A percentile compares a stretch with the other conserved stretches of the same genome.
Conservation (phyloP, 2,329 filamentous ascomycete species). For the Hirsutella thompsonii region DNA sequence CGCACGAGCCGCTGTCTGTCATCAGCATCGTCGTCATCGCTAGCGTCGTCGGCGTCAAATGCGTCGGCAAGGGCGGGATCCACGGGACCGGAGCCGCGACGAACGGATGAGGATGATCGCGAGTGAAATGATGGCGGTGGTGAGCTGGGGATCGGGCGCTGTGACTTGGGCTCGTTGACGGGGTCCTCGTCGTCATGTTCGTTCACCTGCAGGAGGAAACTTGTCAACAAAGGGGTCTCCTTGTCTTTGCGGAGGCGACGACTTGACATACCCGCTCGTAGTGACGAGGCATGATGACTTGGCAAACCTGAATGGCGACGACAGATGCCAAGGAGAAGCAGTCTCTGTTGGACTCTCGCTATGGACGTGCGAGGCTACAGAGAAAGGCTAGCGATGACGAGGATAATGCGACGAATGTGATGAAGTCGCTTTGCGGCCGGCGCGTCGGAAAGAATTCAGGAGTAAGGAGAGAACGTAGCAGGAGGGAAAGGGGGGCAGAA, state of each 20-base stretch:
- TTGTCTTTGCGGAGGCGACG: not conserved
- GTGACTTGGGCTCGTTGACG: slow-evolving; percentile 11
- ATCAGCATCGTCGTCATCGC: slow-evolving; percentile 52
- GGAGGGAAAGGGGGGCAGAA: not conserved
- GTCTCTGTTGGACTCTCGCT: too few relatives aligned
- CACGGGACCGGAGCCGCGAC: slow-evolving; percentile 28
- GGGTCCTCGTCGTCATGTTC: slow-evolving; percentile 46
- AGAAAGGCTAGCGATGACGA: too few relatives aligned
- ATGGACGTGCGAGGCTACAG: too few relatives aligned
- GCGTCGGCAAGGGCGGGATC: slow-evolving; percentile 82
- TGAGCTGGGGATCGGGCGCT: slow-evolving; percentile 38
- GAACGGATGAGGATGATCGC: slow-evolving; percentile 48
- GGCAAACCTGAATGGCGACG: not conserved
- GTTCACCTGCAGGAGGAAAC: slow-evolving; percentile 32
- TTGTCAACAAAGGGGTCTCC: not conserved
- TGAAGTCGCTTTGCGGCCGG: not conserved
- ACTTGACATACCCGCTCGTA: slow-evolving; percentile 42
- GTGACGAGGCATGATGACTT: slow-evolving; percentile 33
- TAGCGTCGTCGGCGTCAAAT: slow-evolving; percentile 72
- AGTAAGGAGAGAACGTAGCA: not conserved
- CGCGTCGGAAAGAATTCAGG: not conserved
- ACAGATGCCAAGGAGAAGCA: not conserved
- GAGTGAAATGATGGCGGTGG: slow-evolving; percentile 82
- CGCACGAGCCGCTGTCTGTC: slow-evolving; percentile 81
- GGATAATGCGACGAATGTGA: too few relatives aligned